These are phyloP conservation scores for Pyronema omphalodes DNA, from an alignment of 495 filamentous ascomycete genomes.

Conservation along the genomic window DNA sequence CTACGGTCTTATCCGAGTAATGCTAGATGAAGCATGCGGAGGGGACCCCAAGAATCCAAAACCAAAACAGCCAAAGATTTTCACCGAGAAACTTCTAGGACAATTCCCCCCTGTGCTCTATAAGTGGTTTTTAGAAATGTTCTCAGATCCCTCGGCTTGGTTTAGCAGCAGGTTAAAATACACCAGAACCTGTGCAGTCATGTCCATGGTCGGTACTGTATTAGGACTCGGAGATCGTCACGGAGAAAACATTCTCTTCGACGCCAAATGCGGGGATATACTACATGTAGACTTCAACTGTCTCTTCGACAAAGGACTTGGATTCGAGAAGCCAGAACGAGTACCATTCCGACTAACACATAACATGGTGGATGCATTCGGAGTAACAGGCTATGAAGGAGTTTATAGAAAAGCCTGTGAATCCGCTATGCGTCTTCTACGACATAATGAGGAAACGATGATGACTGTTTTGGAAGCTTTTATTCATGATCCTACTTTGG, in stretches of 20 bases:
- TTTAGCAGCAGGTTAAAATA: slow-evolving; percentile 79
- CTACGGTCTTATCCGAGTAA: slow-evolving; percentile 29
- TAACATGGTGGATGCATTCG: slow-evolving; percentile 96
- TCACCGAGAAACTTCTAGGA: slow-evolving; percentile 44
- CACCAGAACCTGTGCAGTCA: slow-evolving; percentile 83
- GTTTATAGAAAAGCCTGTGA: slow-evolving; percentile 80
- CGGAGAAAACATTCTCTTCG: slow-evolving; percentile 90
- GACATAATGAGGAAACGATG: slow-evolving; percentile 82
- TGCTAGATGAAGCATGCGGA: slow-evolving; percentile 31
- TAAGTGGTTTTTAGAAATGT: slow-evolving; percentile 89
- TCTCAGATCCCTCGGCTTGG: slow-evolving; percentile 82
- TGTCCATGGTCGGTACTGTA: slow-evolving; percentile 94
- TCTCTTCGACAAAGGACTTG: slow-evolving; percentile 95
- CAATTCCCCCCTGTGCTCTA: slow-evolving; percentile 68
- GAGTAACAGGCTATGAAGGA: slow-evolving; percentile 76
- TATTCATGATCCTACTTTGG: slow-evolving; percentile 85
- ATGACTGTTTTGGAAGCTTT: slow-evolving; percentile 97
- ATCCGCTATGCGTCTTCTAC: slow-evolving; percentile 61
- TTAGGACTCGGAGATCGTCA: slow-evolving; percentile 91
- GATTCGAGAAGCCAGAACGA: slow-evolving; percentile 81
- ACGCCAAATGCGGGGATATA: slow-evolving; percentile 83
- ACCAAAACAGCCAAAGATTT: slow-evolving; percentile 38
- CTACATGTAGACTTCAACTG: slow-evolving; percentile 99
- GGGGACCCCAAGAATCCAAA: slow-evolving; percentile 29
- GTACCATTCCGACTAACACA: slow-evolving; percentile 97